These are phyloP conservation scores for Myxozyma monticola DNA, from an alignment of 805 yeast species.

Conservation along the genomic window DNA sequence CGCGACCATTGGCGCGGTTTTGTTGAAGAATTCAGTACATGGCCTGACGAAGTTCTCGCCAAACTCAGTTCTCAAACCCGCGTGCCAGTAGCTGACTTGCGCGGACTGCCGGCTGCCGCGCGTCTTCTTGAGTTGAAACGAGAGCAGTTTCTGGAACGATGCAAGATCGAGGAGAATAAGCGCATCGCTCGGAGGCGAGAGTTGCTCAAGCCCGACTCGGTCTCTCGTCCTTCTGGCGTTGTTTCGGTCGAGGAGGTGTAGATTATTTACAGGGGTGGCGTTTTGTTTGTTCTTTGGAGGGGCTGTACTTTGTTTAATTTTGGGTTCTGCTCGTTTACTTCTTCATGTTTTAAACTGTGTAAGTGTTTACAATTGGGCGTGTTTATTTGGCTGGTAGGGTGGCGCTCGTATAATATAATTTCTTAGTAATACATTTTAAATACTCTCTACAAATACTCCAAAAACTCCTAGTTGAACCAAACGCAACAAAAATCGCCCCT, in stretches of 20 bases:
- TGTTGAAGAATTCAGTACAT: conserved; percentile 11
- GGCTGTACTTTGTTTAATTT: no score
- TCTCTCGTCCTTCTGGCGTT: neutral
- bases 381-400: no score
- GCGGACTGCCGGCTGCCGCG: conserved; percentile 14
- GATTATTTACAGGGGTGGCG: no score
- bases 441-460: no score
- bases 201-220: neutral
- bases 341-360: no score
- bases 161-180: conserved; percentile 21
- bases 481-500: neutral
- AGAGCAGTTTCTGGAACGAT: conserved; percentile 23
- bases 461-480: neutral
- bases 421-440: no score
- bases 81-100: conserved; percentile 13
- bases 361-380: no score
- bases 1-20: conserved; percentile 19
- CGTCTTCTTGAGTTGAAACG: conserved; percentile 8
- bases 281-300: no score
- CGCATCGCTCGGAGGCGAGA: conserved; percentile 17
- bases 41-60: conserved; percentile 20
- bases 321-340: no score
- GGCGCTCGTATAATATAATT: no score
- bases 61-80: conserved; percentile 21
- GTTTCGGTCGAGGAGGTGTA: no score